phyloP scores from a whole-genome alignment of 1,139 yeast species.

The Kurtzmaniella natalensis region DNA sequence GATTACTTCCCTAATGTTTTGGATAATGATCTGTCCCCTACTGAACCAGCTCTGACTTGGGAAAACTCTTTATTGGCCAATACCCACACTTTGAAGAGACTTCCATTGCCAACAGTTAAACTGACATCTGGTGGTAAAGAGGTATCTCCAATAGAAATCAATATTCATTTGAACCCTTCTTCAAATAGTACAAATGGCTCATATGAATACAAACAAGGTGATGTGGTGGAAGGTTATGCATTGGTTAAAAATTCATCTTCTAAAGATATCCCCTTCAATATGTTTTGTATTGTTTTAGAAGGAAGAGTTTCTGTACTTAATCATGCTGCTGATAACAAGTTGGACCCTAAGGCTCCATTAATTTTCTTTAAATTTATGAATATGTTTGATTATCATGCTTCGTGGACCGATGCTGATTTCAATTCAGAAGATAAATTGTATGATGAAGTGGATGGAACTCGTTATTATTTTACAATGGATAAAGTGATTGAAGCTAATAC shows the following conservation, averaged over 20 bases:
- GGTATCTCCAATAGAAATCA: conserved; percentile 10
- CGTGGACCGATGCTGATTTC: conserved; percentile 17
- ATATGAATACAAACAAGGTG: conserved; percentile 50
- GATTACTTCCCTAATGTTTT: conserved; percentile 3
- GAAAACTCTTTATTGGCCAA: conserved; percentile 24
- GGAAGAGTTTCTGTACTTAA: conserved; percentile 30
- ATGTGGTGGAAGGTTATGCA: conserved; percentile 51
- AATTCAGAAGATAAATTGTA: conserved; percentile 8
- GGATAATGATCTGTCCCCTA: background rate
- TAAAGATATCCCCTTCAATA: conserved; percentile 45
- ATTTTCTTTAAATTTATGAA: conserved; percentile 21
- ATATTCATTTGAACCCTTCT: conserved; percentile 15
- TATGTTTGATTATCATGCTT: conserved; percentile 26
- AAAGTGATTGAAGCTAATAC: conserved; percentile 28
- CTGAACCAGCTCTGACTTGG: conserved; percentile 12
- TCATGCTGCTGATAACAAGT: conserved; percentile 9
- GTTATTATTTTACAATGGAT: conserved; percentile 22
- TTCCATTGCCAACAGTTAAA: conserved; percentile 13
- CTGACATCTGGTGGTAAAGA: too few species aligned
- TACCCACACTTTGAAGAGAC: conserved; percentile 19
- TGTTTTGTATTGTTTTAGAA: conserved; percentile 56
- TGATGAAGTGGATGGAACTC: conserved; percentile 32
- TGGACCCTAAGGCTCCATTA: conserved; percentile 12
- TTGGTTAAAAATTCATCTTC: conserved; percentile 39
- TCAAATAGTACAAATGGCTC: conserved; percentile 16